Percentiles rank a stretch among this genome's conserved stretches.
Evolutionary conservation across 257 asterid genomes (phyloP).

Genomic region (Solanum boliviense): DNA sequence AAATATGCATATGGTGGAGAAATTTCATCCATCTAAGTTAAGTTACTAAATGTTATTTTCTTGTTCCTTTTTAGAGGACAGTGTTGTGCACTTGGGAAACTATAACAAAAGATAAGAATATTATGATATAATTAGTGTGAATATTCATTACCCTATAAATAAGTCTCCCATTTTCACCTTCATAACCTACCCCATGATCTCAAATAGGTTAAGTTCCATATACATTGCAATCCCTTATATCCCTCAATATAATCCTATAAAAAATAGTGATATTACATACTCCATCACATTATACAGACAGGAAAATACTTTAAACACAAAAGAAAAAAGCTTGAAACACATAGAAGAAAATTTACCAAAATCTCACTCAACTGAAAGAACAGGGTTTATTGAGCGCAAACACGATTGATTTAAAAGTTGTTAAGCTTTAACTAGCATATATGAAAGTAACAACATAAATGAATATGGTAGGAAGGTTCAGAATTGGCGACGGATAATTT

Average conservation of each 20-base stretch:
- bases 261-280: too few relatives aligned
- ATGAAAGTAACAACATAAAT: not conserved
- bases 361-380: not conserved
- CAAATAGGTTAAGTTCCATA: not conserved
- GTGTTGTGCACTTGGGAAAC: not conserved
- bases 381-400: not conserved
- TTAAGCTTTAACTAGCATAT: not conserved
- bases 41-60: not conserved
- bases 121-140: not conserved
- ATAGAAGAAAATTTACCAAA: not conserved
- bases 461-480: not conserved
- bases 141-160: not conserved
- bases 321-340: not conserved
- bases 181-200: not conserved
- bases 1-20: not conserved
- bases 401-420: not conserved
- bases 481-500: not conserved
- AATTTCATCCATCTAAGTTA: not conserved
- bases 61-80: not conserved
- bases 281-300: not conserved
- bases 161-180: not conserved
- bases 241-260: too few relatives aligned
- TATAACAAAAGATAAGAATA: not conserved
- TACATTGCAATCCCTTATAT: too few relatives aligned
- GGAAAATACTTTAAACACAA: not conserved